These are phyloP conservation scores for Polyplosphaeria fusca DNA, from an alignment of 495 filamentous ascomycete species.

Conservation along the genomic window DNA sequence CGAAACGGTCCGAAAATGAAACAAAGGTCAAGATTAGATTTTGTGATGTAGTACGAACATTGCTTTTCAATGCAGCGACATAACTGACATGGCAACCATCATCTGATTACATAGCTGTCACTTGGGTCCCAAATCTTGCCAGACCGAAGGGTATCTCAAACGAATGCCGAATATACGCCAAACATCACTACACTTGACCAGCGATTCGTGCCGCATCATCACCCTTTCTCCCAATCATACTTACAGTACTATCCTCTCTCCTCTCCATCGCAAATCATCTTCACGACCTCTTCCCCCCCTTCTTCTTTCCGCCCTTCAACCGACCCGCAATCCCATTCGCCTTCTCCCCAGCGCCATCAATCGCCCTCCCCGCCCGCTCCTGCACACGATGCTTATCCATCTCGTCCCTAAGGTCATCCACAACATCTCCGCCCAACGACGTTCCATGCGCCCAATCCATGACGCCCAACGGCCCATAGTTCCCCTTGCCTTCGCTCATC, in stretches of 20 bases:
- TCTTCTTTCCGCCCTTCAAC: constrained; percentile 19
- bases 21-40: not conserved
- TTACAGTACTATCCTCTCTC: too few species aligned
- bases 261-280: not conserved
- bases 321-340: constrained; percentile 19
- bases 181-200: too few species aligned
- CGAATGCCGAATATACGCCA: too few species aligned
- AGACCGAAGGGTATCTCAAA: too few species aligned
- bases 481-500: constrained; percentile 57
- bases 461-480: constrained; percentile 75
- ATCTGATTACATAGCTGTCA: too few species aligned
- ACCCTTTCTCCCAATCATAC: too few species aligned
- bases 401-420: constrained; percentile 57
- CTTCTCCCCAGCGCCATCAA: constrained; percentile 28
- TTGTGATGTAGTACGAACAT: constrained; percentile 25
- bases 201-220: too few species aligned
- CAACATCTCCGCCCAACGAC: constrained; percentile 53
- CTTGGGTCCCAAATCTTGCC: too few species aligned
- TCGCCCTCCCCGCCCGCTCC: constrained; percentile 45
- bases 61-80: too few species aligned
- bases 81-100: too few species aligned
- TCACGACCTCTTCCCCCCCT: constrained; percentile 25
- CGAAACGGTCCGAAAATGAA: constrained; percentile 32
- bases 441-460: constrained; percentile 77
- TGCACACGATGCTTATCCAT: constrained; percentile 58